Conservation (phyloP, 73 alveolate species). For the Tetrahymena borealis region DNA sequence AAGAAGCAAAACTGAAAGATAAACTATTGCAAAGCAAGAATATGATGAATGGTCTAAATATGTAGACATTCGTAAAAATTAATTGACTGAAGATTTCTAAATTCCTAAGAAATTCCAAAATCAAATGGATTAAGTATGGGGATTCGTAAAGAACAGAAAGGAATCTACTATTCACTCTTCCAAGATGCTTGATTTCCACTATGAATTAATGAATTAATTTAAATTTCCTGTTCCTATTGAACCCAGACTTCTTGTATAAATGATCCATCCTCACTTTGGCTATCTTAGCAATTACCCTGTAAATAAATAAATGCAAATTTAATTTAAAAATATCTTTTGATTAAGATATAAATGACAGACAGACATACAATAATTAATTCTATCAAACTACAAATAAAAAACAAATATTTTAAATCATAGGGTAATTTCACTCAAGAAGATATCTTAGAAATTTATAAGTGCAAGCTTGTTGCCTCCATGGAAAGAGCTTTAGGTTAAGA, state of each 20-base stretch:
- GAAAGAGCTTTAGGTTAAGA: slow-evolving; percentile 50
- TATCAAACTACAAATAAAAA: no score
- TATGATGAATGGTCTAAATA: slow-evolving; percentile 1
- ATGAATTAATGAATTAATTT: slow-evolving; percentile 18
- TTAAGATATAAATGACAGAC: no score
- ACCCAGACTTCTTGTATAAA: slow-evolving; percentile 37
- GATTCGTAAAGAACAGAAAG: not conserved
- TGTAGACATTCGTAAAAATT: not conserved
- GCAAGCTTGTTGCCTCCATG: slow-evolving; percentile 46
- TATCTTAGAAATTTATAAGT: slow-evolving; percentile 27
- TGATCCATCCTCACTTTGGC: slow-evolving; percentile 58
- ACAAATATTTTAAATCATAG: no score
- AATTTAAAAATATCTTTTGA: not conserved
- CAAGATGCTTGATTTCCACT: slow-evolving; percentile 47
- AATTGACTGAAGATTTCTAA: not conserved
- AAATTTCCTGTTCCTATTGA: slow-evolving; percentile 49
- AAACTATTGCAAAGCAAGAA: not conserved
- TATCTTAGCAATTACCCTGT: slow-evolving; percentile 25
- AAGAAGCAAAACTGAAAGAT: not conserved
- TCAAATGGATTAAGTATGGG: not conserved
- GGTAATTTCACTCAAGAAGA: slow-evolving; percentile 40
- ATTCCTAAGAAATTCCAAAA: not conserved
- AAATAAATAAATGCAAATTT: not conserved
- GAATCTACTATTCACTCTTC: not conserved
- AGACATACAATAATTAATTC: no score